phyloP scores from a whole-genome alignment of 352 stramenopile genomes.

The Phytophthora colocasiae region DNA sequence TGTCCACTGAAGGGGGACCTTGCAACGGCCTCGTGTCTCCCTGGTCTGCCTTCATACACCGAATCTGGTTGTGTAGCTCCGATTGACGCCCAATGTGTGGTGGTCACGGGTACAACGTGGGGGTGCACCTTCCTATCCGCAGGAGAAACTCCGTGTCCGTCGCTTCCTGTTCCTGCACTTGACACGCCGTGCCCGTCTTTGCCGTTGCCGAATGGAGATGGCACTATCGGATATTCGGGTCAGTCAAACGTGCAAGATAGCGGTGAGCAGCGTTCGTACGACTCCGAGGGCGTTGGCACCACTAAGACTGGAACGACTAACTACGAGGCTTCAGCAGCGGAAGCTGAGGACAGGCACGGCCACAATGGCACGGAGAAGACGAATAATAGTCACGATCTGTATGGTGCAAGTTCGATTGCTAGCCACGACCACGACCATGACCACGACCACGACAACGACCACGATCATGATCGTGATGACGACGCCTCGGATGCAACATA shows the following conservation, averaged over 20 bases:
- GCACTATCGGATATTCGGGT: background rate
- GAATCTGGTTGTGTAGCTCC: slow-evolving; percentile 4
- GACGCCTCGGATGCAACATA: background rate
- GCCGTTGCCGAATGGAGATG: background rate
- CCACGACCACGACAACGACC: background rate
- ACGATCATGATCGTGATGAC: background rate
- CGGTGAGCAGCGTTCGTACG: background rate
- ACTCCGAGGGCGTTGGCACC: background rate
- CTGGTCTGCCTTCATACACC: slow-evolving; percentile 3
- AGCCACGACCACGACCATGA: background rate
- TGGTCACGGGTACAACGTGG: slow-evolving; percentile 3
- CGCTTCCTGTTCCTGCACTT: background rate
- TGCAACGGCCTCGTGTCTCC: slow-evolving; percentile 1
- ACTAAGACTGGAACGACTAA: background rate
- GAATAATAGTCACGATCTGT: background rate
- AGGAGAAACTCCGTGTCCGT: slow-evolving; percentile 1
- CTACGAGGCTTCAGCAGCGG: background rate
- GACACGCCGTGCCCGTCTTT: background rate
- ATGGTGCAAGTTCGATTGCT: background rate
- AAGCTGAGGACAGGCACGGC: background rate
- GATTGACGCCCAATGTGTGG: slow-evolving; percentile 2
- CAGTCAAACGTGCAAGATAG: background rate
- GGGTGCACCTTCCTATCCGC: background rate
- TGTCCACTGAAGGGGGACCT: slow-evolving; percentile 6
- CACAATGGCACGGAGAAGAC: background rate